phyloP scores from a whole-genome alignment of 352 stramenopile genomes.

The Phytophthora syringae region DNA sequence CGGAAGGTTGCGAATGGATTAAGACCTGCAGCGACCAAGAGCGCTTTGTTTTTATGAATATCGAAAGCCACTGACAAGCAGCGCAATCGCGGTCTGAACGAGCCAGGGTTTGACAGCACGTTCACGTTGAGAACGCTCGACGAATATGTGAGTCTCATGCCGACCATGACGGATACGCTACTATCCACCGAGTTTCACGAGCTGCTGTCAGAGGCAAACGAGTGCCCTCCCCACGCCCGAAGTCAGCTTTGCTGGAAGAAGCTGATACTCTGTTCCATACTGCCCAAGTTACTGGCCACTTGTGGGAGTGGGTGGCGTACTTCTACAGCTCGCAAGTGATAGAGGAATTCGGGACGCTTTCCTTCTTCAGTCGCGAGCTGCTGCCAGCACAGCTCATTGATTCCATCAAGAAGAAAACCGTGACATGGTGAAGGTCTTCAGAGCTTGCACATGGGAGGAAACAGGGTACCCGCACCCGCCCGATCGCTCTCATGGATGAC shows the following conservation, averaged over 20 bases:
- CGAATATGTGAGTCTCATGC: constrained; percentile 34
- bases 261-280: constrained; percentile 10
- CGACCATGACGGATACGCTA: not conserved
- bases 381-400: constrained; percentile 53
- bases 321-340: constrained; percentile 48
- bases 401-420: constrained; percentile 51
- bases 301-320: constrained; percentile 50
- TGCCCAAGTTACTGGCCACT: constrained; percentile 14
- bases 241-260: constrained; percentile 12
- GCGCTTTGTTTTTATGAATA: constrained; percentile 40
- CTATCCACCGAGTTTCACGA: constrained; percentile 28
- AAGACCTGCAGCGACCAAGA: constrained; percentile 2
- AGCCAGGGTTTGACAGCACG: constrained; percentile 32
- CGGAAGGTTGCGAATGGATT: constrained; percentile 29
- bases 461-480: too few relatives aligned
- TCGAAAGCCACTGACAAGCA: constrained; percentile 29
- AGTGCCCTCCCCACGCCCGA: constrained; percentile 4
- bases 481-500: too few relatives aligned
- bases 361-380: constrained; percentile 55
- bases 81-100: constrained; percentile 20
- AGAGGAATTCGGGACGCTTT: constrained; percentile 51
- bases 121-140: constrained; percentile 37
- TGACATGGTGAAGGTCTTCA: constrained; percentile 48
- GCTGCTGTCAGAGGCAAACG: constrained; percentile 23
- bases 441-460: too few relatives aligned